These are phyloP conservation scores for Pseudocercospora eumusae DNA, from an alignment of 2,329 filamentous ascomycete genomes.

Conservation along the genomic window DNA sequence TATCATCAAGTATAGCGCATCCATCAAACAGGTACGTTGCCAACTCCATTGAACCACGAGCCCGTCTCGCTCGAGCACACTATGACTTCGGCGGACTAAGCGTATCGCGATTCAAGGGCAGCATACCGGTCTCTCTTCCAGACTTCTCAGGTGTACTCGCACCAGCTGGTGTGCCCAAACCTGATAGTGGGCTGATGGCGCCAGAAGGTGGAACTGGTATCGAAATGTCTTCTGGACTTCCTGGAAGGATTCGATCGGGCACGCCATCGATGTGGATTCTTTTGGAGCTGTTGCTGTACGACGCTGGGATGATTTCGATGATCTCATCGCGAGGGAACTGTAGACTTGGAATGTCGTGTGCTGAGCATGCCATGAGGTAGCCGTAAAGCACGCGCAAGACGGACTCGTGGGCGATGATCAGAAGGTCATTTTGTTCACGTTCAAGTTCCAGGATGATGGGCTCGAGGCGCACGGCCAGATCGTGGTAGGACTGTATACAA, in stretches of 20 bases:
- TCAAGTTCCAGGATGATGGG: constrained; percentile 97
- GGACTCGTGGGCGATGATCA: constrained; percentile 97
- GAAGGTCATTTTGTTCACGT: constrained; percentile 92
- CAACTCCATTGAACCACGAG: neutral
- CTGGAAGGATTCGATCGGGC: constrained; percentile 67
- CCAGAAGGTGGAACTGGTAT: constrained; percentile 66
- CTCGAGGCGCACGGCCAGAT: constrained; percentile 94
- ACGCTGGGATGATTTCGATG: constrained; percentile 97
- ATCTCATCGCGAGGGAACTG: constrained; percentile 96
- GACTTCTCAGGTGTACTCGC: constrained; percentile 20
- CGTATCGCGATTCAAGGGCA: constrained; percentile 12
- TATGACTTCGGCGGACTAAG: constrained; percentile 7
- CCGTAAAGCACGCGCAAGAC: constrained; percentile 96
- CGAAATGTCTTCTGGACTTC: constrained; percentile 76
- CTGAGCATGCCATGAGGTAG: constrained; percentile 97
- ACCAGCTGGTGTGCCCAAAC: constrained; percentile 27
- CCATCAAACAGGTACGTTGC: neutral
- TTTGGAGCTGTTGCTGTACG: constrained; percentile 94
- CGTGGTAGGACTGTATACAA: constrained; percentile 79
- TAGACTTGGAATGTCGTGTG: constrained; percentile 87
- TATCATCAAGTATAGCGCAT: neutral
- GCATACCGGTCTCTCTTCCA: constrained; percentile 15
- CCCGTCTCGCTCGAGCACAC: neutral
- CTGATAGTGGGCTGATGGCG: constrained; percentile 45
- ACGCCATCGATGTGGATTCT: constrained; percentile 79